These are phyloP conservation scores for Pleurotus salmoneostramineus DNA, from an alignment of 768 basidiomycete species.

Conservation along the genomic window DNA sequence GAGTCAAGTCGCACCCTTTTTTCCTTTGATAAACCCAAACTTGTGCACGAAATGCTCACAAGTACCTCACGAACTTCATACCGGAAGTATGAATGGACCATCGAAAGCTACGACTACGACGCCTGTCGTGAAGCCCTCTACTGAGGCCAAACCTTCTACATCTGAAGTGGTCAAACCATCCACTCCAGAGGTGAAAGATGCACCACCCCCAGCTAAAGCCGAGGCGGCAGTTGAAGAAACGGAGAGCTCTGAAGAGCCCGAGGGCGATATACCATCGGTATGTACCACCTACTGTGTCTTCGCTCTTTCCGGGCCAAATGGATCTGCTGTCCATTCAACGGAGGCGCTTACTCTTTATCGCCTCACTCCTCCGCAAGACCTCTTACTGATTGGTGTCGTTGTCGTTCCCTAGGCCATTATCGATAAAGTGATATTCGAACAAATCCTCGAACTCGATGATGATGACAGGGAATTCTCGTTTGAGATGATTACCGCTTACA, in stretches of 20 bases:
- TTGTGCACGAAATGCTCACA: neutral
- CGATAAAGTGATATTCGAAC: constrained; percentile 77
- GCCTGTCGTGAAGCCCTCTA: neutral
- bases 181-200: neutral
- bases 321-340: neutral
- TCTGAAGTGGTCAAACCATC: constrained; percentile 1
- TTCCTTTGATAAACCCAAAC: neutral
- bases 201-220: neutral
- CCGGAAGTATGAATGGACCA: neutral
- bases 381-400: neutral
- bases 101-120: neutral
- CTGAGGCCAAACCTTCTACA: neutral
- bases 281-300: too few relatives aligned
- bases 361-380: neutral
- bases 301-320: neutral
- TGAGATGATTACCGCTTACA: constrained; percentile 78
- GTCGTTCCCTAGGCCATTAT: constrained; percentile 26
- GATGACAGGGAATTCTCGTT: constrained; percentile 78
- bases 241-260: neutral
- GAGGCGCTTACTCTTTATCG: neutral
- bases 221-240: neutral
- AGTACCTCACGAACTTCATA: constrained; percentile 3
- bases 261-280: constrained; percentile 2
- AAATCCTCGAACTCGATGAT: constrained; percentile 91
- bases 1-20: neutral